Conservation (phyloP, 2,329 filamentous ascomycete species). For the Fusarium nanum region DNA sequence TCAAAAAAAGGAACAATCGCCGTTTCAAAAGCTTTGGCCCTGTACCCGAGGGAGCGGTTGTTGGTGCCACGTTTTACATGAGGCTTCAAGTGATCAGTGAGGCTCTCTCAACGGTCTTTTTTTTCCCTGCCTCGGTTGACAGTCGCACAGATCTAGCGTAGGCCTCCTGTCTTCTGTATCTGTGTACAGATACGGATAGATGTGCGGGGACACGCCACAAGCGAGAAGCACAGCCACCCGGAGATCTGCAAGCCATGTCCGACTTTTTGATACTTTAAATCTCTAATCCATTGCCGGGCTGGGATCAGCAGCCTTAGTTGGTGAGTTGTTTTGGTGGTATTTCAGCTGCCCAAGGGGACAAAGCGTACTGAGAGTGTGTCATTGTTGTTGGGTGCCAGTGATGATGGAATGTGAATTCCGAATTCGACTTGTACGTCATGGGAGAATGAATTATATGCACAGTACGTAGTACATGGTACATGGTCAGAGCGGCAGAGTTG, state of each 20-base stretch:
- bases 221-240: conserved; percentile 36
- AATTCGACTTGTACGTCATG: conserved; percentile 10
- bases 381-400: conserved; percentile 4
- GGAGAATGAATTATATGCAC: neutral
- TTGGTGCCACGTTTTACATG: conserved; percentile 40
- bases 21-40: conserved; percentile 10
- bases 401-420: neutral
- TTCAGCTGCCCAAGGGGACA: conserved; percentile 47
- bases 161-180: conserved; percentile 25
- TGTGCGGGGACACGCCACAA: conserved; percentile 27
- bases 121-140: neutral
- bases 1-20: conserved; percentile 6
- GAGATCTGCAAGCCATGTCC: conserved; percentile 39
- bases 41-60: conserved; percentile 32
- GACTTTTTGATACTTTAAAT: neutral
- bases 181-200: neutral
- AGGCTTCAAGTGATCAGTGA: conserved; percentile 23
- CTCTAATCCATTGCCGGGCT: conserved; percentile 18
- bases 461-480: neutral
- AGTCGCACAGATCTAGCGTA: conserved; percentile 33
- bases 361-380: conserved; percentile 3
- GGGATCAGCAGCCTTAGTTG: conserved; percentile 39
- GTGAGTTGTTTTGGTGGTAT: conserved; percentile 19
- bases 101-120: conserved; percentile 33
- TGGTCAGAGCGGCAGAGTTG: neutral